Evolutionary conservation across 495 filamentous ascomycete genomes (phyloP).

Genomic region (Astrocystis sublimbata): DNA sequence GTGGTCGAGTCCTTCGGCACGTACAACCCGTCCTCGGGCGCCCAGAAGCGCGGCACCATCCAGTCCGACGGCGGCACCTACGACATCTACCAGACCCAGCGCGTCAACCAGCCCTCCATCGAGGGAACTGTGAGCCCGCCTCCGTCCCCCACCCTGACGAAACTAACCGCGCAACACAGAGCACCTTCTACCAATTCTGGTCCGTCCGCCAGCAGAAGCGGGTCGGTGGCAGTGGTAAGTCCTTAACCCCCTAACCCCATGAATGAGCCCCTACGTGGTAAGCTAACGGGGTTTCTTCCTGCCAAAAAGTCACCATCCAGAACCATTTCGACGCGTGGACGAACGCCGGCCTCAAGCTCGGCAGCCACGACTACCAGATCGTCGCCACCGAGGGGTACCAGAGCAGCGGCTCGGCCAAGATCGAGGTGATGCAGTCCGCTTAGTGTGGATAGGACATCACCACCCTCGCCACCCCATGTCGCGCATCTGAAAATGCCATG

Average conservation of each 20-base stretch:
- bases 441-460: no score
- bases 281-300: not conserved
- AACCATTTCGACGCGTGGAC: slow-evolving; percentile 69
- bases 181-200: slow-evolving; percentile 58
- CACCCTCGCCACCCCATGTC: no score
- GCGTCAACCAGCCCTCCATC: slow-evolving; percentile 61
- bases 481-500: no score
- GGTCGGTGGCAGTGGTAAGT: slow-evolving; percentile 42
- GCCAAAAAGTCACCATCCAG: slow-evolving; percentile 38
- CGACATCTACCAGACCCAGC: slow-evolving; percentile 61
- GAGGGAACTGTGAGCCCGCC: slow-evolving; percentile 32
- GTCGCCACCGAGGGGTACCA: slow-evolving; percentile 59
- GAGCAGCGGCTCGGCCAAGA: slow-evolving; percentile 44
- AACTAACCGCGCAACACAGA: not conserved
- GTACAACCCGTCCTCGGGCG: slow-evolving; percentile 56
- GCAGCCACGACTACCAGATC: slow-evolving; percentile 61
- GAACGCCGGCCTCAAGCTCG: slow-evolving; percentile 50
- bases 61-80: slow-evolving; percentile 64
- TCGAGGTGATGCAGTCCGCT: slow-evolving; percentile 32
- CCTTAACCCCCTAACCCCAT: not conserved
- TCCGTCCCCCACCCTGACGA: not conserved
- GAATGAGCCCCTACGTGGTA: not conserved
- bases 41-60: slow-evolving; percentile 55
- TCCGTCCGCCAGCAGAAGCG: slow-evolving; percentile 52
- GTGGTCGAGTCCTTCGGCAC: slow-evolving; percentile 56